Conservation (phyloP, 2,329 filamentous ascomycete species). For the Talaromyces sp. region DNA sequence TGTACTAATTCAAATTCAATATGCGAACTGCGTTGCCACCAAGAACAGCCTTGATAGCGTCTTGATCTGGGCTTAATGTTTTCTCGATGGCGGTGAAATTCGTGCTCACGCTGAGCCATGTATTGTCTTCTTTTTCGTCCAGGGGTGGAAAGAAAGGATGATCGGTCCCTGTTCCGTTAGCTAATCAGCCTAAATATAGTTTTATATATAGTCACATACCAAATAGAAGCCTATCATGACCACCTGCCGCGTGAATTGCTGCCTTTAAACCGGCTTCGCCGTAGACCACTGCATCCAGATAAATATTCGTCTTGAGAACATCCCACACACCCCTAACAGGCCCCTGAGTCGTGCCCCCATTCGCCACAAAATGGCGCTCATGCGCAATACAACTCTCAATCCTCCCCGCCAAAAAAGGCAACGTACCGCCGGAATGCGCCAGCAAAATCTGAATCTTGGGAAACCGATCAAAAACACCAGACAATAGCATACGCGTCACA, state of each 20-base stretch:
- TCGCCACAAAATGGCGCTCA: constrained; percentile 66
- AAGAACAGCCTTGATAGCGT: constrained; percentile 30
- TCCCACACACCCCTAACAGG: constrained; percentile 58
- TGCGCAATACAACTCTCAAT: constrained; percentile 85
- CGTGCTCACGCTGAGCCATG: constrained; percentile 44
- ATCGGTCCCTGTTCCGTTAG: constrained; percentile 31
- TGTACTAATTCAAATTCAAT: constrained; percentile 27
- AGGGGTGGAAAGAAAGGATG: constrained; percentile 43
- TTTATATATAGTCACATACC: constrained; percentile 18
- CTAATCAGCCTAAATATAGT: constrained; percentile 7
- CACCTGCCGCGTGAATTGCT: constrained; percentile 65
- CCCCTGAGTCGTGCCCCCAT: constrained; percentile 57
- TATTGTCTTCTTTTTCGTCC: constrained; percentile 23
- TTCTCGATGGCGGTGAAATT: constrained; percentile 42
- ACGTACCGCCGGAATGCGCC: constrained; percentile 80
- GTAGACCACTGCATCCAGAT: constrained; percentile 65
- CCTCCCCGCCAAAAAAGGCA: constrained; percentile 81
- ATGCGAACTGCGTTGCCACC: constrained; percentile 42
- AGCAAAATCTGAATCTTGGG: constrained; percentile 66
- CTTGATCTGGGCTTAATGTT: constrained; percentile 27
- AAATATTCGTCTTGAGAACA: constrained; percentile 68
- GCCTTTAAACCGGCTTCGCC: constrained; percentile 59
- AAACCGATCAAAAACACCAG: constrained; percentile 76
- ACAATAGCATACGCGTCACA: constrained; percentile 79
- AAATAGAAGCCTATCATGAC: constrained; percentile 36